phyloP scores from a whole-genome alignment of 2,329 filamentous ascomycete genomes.

The Calonectria naviculata region DNA sequence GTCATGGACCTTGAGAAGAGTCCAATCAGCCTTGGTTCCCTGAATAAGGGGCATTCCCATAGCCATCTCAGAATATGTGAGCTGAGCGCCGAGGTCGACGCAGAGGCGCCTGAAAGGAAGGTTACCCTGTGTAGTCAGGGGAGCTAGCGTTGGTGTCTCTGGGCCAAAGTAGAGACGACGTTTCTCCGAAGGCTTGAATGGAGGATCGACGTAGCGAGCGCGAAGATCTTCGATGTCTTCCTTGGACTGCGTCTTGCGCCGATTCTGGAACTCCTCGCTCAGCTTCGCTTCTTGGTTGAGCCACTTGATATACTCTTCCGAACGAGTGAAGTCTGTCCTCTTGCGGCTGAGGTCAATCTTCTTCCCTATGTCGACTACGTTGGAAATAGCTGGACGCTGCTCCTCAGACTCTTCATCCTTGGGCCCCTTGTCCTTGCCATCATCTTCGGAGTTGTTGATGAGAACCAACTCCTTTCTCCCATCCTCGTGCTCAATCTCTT shows the following conservation, averaged over 20 bases:
- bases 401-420: conserved; percentile 58
- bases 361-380: conserved; percentile 74
- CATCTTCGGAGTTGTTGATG: conserved; percentile 49
- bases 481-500: conserved; percentile 81
- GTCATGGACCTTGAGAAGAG: conserved; percentile 91
- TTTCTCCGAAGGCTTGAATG: conserved; percentile 93
- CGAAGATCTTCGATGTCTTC: conserved; percentile 74
- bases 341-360: conserved; percentile 83
- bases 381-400: conserved; percentile 75
- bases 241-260: conserved; percentile 54
- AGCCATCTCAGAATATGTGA: conserved; percentile 99
- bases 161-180: conserved; percentile 91
- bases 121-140: conserved; percentile 96
- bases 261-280: conserved; percentile 53
- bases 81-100: conserved; percentile 86
- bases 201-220: conserved; percentile 86
- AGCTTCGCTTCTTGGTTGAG: conserved; percentile 70
- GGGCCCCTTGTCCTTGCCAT: conserved; percentile 41
- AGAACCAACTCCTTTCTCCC: conserved; percentile 86
- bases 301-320: conserved; percentile 83
- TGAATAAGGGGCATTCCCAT: conserved; percentile 91
- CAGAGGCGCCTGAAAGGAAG: conserved; percentile 93
- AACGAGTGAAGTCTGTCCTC: conserved; percentile 75
- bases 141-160: conserved; percentile 93
- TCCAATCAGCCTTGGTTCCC: conserved; percentile 93